Evolutionary conservation across 306 rosid genomes (phyloP).

Genomic region (Arachis stenosperma): DNA sequence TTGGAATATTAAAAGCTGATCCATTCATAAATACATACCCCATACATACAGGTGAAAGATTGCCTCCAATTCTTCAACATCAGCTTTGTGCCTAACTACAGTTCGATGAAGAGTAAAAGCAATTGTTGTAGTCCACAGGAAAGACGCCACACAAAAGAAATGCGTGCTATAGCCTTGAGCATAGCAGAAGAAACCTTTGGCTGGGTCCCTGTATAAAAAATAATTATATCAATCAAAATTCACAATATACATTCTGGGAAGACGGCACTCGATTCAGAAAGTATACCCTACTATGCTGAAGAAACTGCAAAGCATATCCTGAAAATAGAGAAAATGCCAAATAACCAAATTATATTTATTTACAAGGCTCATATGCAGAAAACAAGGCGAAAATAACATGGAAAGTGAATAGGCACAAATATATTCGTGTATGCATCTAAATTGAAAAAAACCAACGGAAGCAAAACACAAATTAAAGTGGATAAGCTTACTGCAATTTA

Average conservation of each 20-base stretch:
- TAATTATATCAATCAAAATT: conserved; percentile 36
- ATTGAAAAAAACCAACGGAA: conserved; percentile 15
- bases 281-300: conserved; percentile 90
- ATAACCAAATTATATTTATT: conserved; percentile 39
- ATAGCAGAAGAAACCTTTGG: conserved; percentile 84
- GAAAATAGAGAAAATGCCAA: conserved; percentile 46
- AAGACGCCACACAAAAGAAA: conserved; percentile 97
- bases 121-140: conserved; percentile 97
- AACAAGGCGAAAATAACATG: conserved; percentile 13
- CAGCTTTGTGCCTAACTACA: conserved; percentile 91
- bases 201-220: conserved; percentile 78
- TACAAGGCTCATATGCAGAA: conserved; percentile 20
- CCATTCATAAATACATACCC: conserved; percentile 67
- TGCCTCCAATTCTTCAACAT: conserved; percentile 96
- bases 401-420: conserved; percentile 20
- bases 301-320: conserved; percentile 99
- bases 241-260: conserved; percentile 27
- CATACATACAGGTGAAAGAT: conserved; percentile 96
- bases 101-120: conserved; percentile 99
- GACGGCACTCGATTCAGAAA: conserved; percentile 30
- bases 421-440: conserved; percentile 21
- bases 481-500: background rate
- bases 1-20: conserved; percentile 15
- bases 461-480: conserved; percentile 22
- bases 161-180: conserved; percentile 90